Evolutionary conservation across 2,329 filamentous ascomycete genomes (phyloP).

Genomic region (Pseudocercospora cruenta): DNA sequence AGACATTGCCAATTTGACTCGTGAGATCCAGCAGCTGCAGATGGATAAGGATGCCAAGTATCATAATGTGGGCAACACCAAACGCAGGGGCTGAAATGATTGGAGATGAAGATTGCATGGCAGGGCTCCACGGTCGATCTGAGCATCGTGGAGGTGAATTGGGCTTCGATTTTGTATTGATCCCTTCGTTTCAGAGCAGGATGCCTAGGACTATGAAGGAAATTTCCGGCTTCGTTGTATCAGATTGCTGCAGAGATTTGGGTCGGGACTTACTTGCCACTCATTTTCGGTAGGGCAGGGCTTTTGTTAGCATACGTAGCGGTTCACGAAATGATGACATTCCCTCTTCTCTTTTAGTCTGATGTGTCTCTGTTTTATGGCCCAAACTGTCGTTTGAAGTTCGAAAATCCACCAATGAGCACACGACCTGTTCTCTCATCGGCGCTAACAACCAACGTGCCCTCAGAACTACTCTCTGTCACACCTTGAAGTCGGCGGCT

Average conservation of each 20-base stretch:
- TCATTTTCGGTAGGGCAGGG: not conserved
- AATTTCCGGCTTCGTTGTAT: slow-evolving; percentile 3
- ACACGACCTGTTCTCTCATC: not conserved
- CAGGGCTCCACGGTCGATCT: not conserved
- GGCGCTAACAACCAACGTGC: not conserved
- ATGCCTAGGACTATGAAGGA: not conserved
- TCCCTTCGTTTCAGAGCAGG: not conserved
- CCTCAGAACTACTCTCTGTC: not conserved
- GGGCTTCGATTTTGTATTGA: not conserved
- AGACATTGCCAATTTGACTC: slow-evolving; percentile 71
- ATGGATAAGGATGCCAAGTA: slow-evolving; percentile 35
- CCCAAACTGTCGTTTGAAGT: not conserved
- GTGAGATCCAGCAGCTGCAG: slow-evolving; percentile 67
- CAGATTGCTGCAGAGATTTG: not conserved
- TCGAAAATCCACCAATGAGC: not conserved
- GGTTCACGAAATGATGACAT: not conserved
- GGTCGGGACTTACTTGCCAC: not conserved
- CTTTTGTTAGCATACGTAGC: not conserved
- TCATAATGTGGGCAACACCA: slow-evolving; percentile 31
- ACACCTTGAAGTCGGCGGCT: slow-evolving; percentile 4
- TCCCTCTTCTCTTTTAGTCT: not conserved
- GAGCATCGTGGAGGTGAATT: not conserved
- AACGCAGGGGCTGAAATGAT: slow-evolving; percentile 21
- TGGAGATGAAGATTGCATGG: not conserved
- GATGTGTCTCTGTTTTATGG: not conserved